Conservation (phyloP, 352 stramenopile genomes). For the Globisporangium nagaii region DNA sequence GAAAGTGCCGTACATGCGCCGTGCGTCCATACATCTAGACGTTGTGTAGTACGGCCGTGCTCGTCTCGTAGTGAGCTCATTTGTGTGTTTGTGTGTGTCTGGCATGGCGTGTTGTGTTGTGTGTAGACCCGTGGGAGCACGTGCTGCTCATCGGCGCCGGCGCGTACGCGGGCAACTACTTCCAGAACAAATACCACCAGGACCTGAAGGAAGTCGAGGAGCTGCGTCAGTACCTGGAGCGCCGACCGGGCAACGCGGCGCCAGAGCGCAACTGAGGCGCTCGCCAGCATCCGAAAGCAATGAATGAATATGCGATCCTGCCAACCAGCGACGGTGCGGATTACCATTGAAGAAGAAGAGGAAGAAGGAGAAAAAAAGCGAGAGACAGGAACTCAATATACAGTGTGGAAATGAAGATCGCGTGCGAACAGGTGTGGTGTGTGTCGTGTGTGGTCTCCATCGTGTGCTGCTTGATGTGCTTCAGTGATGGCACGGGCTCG, state of each 20-base stretch:
- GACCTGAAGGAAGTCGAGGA: slow-evolving; percentile 74
- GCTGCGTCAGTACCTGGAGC: slow-evolving; percentile 67
- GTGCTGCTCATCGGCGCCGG: slow-evolving; percentile 65
- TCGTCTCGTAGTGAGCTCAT: background rate
- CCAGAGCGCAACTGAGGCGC: slow-evolving; percentile 28
- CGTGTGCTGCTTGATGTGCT: too few species aligned
- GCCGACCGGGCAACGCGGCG: slow-evolving; percentile 35
- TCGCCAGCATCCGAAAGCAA: too few species aligned
- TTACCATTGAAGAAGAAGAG: too few species aligned
- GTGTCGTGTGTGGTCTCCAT: too few species aligned
- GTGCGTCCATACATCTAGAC: slow-evolving; percentile 29
- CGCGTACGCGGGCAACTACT: slow-evolving; percentile 46
- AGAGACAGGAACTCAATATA: background rate
- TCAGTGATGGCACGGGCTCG: too few species aligned
- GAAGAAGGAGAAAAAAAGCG: background rate
- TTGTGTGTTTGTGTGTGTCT: background rate
- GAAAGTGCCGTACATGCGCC: slow-evolving; percentile 80
- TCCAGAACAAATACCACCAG: slow-evolving; percentile 74
- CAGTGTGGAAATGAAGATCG: background rate
- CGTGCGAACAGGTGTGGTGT: background rate
- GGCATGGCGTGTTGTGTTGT: too few species aligned
- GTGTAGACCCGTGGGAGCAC: slow-evolving; percentile 85
- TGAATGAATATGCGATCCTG: background rate
- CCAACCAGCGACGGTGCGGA: background rate
- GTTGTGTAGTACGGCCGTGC: background rate